phyloP scores from a whole-genome alignment of 2,329 filamentous ascomycete species.

The Pestalotiopsis sp. region DNA sequence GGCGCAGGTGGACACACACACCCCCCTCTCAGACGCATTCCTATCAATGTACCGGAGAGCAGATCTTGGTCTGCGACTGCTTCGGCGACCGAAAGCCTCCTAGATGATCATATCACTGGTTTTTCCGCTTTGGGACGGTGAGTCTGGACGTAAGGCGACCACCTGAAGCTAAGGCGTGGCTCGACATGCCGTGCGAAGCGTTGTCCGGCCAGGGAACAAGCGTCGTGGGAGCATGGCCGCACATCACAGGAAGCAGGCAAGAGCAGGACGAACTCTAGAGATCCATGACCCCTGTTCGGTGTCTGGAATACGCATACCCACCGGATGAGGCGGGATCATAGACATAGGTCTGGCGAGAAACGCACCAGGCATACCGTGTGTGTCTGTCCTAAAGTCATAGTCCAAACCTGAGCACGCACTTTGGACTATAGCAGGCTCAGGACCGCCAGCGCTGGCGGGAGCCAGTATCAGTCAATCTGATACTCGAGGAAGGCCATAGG shows the following conservation, averaged over 20 bases:
- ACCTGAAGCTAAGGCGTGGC: slow-evolving; percentile 14
- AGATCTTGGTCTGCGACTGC: slow-evolving; percentile 38
- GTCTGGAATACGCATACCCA: slow-evolving; percentile 2
- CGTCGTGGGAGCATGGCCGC: neutral
- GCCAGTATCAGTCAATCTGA: slow-evolving; percentile 16
- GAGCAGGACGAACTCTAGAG: neutral
- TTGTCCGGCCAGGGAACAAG: neutral
- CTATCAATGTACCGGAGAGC: slow-evolving; percentile 27
- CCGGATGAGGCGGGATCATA: neutral
- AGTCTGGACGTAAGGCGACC: slow-evolving; percentile 24
- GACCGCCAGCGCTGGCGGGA: neutral
- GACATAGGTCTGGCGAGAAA: neutral
- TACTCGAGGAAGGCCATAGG: slow-evolving; percentile 19
- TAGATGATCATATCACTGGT: slow-evolving; percentile 35
- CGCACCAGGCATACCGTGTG: neutral
- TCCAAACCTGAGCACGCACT: neutral
- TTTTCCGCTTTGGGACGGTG: slow-evolving; percentile 36
- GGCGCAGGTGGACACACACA: slow-evolving; percentile 22
- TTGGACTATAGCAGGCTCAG: neutral
- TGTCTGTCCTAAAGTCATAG: slow-evolving; percentile 14
- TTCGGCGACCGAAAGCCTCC: slow-evolving; percentile 48
- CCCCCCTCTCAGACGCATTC: slow-evolving; percentile 23
- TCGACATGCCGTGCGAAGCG: slow-evolving; percentile 3
- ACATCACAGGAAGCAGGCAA: neutral
- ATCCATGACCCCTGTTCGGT: neutral